Base-by-base conservation (phyloP, 164 flowering plant genomes). In the Nymphaea colorata region DNA sequence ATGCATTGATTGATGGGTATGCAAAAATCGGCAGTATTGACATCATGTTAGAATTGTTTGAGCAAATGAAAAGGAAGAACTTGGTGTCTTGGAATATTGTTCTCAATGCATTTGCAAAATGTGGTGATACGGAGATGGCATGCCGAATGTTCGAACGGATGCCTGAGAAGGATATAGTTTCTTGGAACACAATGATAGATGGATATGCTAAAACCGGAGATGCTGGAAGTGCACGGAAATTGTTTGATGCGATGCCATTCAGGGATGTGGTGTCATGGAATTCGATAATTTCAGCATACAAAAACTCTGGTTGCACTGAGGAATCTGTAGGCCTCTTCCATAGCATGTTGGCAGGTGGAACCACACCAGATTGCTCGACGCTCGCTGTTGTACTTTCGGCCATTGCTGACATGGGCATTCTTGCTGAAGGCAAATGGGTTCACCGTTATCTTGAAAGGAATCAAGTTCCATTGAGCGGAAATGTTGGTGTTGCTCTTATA, bases 191-290 rank as follows among this genome's bases (percentile, higher is more conserved):
- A 25, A 65, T 70, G 64, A 70, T 70, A 16, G 64, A 61, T 65
- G 73, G 73, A 7, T 65, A 65, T 60, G 59, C 41, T 6, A 59
- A 65, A 59, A 4, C 36, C 65, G 73, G 73, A 44, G 6, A 57
- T 5, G 43, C 65, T 6, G 67, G 14, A 4, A n/a, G 4, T 65
- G 68, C 73, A 4, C 42, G 10, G 4, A 45, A 70, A 8, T 59
- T 65, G 14, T 70, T 70, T 43, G 12, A 61, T 25, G 16, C 57
- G 14, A 70, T 70, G 73, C 68, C 73, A 17, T 43, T 4, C 18
- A 70, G 64, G 59, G 68, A 65, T 70, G 42, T 70, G 44, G 64
- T 70, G 15, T 65, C 73, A 25, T 70, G 73, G 73, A 70, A 70
- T 65, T 18, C 36, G 12, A 42, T 70, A 51, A 65, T 70, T 60